Conservation (phyloP, 2,329 filamentous ascomycete genomes). For the Colletotrichum acutatum region DNA sequence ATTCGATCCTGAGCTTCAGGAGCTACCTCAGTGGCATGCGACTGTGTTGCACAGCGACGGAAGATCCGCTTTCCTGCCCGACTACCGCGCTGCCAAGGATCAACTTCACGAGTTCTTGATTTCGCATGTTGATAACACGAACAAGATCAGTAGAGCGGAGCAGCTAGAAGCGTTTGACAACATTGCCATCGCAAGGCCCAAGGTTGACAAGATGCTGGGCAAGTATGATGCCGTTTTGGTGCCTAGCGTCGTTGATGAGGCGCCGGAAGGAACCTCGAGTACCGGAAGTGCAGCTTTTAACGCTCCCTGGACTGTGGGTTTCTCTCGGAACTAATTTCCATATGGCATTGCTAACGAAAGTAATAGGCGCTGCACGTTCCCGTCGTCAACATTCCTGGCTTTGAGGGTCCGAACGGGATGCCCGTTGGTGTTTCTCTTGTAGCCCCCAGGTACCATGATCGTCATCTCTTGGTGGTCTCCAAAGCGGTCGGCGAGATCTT, state of each 20-base stretch:
- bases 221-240: slow-evolving; percentile 65
- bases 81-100: slow-evolving; percentile 60
- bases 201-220: slow-evolving; percentile 59
- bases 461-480: slow-evolving; percentile 55
- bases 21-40: slow-evolving; percentile 62
- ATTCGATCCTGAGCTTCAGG: slow-evolving; percentile 60
- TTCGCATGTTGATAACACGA: slow-evolving; percentile 61
- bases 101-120: slow-evolving; percentile 57
- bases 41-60: slow-evolving; percentile 64
- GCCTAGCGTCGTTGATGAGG: slow-evolving; percentile 67
- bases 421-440: slow-evolving; percentile 70
- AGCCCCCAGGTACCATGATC: slow-evolving; percentile 57
- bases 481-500: slow-evolving; percentile 51
- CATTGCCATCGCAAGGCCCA: slow-evolving; percentile 60
- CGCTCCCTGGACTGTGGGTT: slow-evolving; percentile 62
- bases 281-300: slow-evolving; percentile 68
- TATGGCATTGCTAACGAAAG: slow-evolving; percentile 40
- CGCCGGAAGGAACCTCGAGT: slow-evolving; percentile 59
- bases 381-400: slow-evolving; percentile 73
- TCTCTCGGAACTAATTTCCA: slow-evolving; percentile 34
- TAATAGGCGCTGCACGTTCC: slow-evolving; percentile 66
- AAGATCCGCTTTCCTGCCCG: slow-evolving; percentile 61
- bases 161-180: slow-evolving; percentile 65
- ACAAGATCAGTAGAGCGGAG: slow-evolving; percentile 54
- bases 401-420: slow-evolving; percentile 62